Percentiles rank a stretch among this genome's conserved stretches.
Evolutionary conservation across 495 filamentous ascomycete genomes (phyloP).

Genomic region (Daldinia vernicosa): DNA sequence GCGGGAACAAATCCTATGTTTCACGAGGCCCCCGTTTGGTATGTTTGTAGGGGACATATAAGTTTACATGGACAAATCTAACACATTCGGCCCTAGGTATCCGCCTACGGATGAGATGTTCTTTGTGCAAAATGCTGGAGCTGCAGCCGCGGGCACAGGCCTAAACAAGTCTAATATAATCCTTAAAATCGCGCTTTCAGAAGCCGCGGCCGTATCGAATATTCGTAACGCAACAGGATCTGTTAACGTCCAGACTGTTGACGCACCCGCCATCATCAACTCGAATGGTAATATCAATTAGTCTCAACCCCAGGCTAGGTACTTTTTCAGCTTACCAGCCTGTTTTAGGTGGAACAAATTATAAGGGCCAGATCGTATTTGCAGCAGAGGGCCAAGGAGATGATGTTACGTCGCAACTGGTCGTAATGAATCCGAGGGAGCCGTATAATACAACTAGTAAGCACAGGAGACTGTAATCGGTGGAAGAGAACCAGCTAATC

Average conservation of each 20-base stretch:
- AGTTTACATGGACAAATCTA: neutral
- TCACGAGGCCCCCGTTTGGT: slow-evolving; percentile 64
- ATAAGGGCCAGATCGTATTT: slow-evolving; percentile 56
- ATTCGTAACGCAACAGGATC: slow-evolving; percentile 53
- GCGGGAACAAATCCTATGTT: slow-evolving; percentile 55
- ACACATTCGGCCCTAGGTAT: slow-evolving; percentile 38
- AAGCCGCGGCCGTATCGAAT: slow-evolving; percentile 52
- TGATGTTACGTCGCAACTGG: slow-evolving; percentile 52
- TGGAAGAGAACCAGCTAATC: neutral
- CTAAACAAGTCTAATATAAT: slow-evolving; percentile 61
- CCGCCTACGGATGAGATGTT: slow-evolving; percentile 60
- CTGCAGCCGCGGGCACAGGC: slow-evolving; percentile 56
- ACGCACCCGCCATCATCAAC: slow-evolving; percentile 55
- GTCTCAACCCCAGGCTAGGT: neutral
- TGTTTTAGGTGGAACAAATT: slow-evolving; percentile 58
- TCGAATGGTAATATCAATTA: slow-evolving; percentile 54
- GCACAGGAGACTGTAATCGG: slow-evolving; percentile 2
- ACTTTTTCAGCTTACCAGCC: neutral
- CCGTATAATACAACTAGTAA: slow-evolving; percentile 61
- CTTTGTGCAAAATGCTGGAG: slow-evolving; percentile 62
- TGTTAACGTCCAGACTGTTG: slow-evolving; percentile 51
- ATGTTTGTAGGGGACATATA: slow-evolving; percentile 14
- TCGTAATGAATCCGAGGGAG: slow-evolving; percentile 56
- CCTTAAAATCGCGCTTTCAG: slow-evolving; percentile 57
- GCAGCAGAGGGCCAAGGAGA: slow-evolving; percentile 59